These are phyloP conservation scores for Hermanozyma aechmeae DNA, from an alignment of 805 yeast genomes.

Conservation along the genomic window DNA sequence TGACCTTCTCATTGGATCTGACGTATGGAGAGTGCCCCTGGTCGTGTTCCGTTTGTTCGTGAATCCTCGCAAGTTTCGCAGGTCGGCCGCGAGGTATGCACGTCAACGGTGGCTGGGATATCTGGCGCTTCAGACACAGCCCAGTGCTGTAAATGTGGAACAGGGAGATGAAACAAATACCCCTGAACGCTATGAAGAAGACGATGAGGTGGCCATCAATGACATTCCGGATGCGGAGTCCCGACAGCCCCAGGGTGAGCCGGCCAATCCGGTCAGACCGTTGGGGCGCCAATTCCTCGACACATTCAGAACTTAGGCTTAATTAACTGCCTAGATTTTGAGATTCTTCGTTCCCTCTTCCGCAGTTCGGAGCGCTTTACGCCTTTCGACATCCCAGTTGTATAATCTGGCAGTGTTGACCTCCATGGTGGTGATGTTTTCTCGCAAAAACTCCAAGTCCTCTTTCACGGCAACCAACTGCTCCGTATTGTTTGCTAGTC, in stretches of 20 bases:
- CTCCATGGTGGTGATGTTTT: slow-evolving; percentile 94
- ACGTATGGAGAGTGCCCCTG: slow-evolving; percentile 21
- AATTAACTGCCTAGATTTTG: slow-evolving; percentile 6
- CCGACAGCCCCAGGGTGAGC: slow-evolving; percentile 31
- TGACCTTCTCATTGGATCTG: slow-evolving; percentile 35
- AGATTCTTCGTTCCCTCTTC: slow-evolving; percentile 25
- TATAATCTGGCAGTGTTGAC: slow-evolving; percentile 91
- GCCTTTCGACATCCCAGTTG: slow-evolving; percentile 80
- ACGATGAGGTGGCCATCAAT: slow-evolving; percentile 14
- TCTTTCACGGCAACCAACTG: slow-evolving; percentile 60
- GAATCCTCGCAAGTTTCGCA: slow-evolving; percentile 14
- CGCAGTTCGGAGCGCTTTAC: slow-evolving; percentile 37
- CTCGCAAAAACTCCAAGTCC: slow-evolving; percentile 76
- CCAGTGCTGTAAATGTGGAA: background rate
- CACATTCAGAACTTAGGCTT: slow-evolving; percentile 39
- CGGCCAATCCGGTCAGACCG: slow-evolving; percentile 55
- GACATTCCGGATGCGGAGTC: slow-evolving; percentile 7
- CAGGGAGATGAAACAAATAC: background rate
- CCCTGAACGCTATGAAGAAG: slow-evolving; percentile 3
- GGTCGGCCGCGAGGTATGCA: slow-evolving; percentile 2
- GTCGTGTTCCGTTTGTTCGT: slow-evolving; percentile 17
- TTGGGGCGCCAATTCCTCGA: slow-evolving; percentile 53
- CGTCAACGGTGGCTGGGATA: slow-evolving; percentile 6
- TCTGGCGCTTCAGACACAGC: slow-evolving; percentile 4
- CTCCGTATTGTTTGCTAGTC: slow-evolving; percentile 54